Conservation (phyloP, 805 yeast species). For the Priceomyces carsonii region DNA sequence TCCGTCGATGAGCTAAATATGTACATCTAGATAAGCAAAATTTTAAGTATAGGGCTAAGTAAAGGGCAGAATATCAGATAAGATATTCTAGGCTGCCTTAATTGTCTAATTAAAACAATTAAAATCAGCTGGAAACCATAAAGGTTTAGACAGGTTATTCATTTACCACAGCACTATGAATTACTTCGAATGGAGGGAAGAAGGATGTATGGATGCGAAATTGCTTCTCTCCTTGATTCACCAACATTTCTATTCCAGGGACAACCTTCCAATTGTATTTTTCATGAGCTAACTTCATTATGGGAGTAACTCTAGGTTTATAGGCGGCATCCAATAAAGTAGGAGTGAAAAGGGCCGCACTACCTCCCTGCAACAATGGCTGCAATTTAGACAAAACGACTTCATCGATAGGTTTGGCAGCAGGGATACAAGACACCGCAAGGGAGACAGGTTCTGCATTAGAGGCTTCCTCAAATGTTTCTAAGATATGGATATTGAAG, state of each 20-base stretch:
- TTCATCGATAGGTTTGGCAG: slow-evolving; percentile 66
- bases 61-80: no score
- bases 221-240: slow-evolving; percentile 90
- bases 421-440: slow-evolving; percentile 82
- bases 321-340: slow-evolving; percentile 89
- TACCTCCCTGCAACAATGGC: slow-evolving; percentile 36
- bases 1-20: no score
- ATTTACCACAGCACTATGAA: slow-evolving; percentile 58
- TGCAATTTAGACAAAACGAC: slow-evolving; percentile 50
- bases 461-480: slow-evolving; percentile 46
- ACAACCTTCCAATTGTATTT: slow-evolving; percentile 75
- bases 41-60: no score
- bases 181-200: slow-evolving; percentile 60
- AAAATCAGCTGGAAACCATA: no score
- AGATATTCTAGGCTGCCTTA: no score
- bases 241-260: slow-evolving; percentile 89
- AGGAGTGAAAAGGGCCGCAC: slow-evolving; percentile 42
- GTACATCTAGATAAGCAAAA: no score
- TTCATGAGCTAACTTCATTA: slow-evolving; percentile 73
- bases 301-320: slow-evolving; percentile 83
- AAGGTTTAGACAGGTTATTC: slow-evolving; percentile 11
- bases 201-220: slow-evolving; percentile 74
- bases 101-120: no score
- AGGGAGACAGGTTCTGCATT: slow-evolving; percentile 52
- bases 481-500: slow-evolving; percentile 60